phyloP scores from a whole-genome alignment of 768 basidiomycete species.

The Leccinum pellstonianum region DNA sequence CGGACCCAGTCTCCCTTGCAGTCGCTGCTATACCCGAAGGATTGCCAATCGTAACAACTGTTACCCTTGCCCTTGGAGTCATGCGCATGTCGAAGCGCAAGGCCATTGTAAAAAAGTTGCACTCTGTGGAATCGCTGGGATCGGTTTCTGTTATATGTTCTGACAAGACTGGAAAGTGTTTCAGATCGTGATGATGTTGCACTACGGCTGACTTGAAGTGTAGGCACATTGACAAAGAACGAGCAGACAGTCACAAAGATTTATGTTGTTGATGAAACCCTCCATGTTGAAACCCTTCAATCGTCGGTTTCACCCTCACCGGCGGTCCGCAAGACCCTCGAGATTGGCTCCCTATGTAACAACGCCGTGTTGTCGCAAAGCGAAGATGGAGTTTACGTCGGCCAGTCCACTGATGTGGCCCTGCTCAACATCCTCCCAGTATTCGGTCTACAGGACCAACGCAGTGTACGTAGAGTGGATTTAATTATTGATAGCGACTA shows the following conservation, averaged over 20 bases:
- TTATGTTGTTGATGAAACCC: conserved; percentile 82
- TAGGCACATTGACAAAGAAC: conserved; percentile 91
- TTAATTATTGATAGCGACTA: background rate
- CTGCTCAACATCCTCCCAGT: conserved; percentile 73
- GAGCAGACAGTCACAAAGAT: conserved; percentile 92
- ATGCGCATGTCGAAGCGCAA: conserved; percentile 91
- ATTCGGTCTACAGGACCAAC: conserved; percentile 67
- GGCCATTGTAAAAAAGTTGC: conserved; percentile 96
- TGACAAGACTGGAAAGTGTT: conserved; percentile 81
- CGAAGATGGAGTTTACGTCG: conserved; percentile 72
- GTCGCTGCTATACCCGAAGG: conserved; percentile 99
- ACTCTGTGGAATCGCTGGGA: conserved; percentile 91
- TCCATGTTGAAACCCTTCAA: conserved; percentile 55
- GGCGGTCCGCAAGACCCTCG: conserved; percentile 71
- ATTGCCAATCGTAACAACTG: conserved; percentile 94
- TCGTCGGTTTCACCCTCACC: conserved; percentile 50
- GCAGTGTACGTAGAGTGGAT: conserved; percentile 50
- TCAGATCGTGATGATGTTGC: background rate
- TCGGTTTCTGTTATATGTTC: conserved; percentile 98
- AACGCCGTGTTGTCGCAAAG: conserved; percentile 67
- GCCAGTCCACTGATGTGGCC: conserved; percentile 93
- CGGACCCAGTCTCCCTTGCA: conserved; percentile 78
- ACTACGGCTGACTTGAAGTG: conserved; percentile 2
- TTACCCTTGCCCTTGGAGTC: conserved; percentile 93
- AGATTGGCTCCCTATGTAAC: conserved; percentile 88